phyloP scores from a whole-genome alignment of 202 grass and related monocot genomes.

The Sporobolus alterniflorus region DNA sequence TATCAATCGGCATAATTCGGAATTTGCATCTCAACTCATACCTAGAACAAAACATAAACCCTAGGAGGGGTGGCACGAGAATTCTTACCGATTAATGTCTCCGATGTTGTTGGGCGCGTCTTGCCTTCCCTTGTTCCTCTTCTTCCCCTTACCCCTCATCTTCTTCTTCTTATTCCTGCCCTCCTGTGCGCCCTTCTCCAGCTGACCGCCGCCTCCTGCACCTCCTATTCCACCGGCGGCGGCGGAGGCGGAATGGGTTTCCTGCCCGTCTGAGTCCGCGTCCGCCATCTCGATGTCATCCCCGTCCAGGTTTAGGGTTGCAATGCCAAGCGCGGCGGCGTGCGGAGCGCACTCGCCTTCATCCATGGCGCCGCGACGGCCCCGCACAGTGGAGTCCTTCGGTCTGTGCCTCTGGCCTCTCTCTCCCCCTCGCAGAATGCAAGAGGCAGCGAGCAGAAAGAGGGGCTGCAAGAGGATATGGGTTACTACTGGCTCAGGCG shows the following conservation, averaged over 20 bases:
- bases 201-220: not conserved
- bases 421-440: too few relatives aligned
- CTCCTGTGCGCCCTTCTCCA: not conserved
- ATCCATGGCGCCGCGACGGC: slow-evolving; percentile 52
- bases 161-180: slow-evolving; percentile 44
- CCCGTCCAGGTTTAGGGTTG: slow-evolving; percentile 43
- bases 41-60: slow-evolving; percentile 21
- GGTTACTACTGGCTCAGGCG: too few relatives aligned
- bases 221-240: not conserved
- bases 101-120: slow-evolving; percentile 61
- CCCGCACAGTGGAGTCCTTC: too few relatives aligned
- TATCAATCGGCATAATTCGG: not conserved
- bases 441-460: too few relatives aligned
- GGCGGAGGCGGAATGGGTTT: not conserved
- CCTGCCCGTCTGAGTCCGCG: slow-evolving; percentile 44
- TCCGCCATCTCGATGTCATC: slow-evolving; percentile 93
- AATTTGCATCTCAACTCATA: not conserved
- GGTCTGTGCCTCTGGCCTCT: too few relatives aligned
- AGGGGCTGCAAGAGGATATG: too few relatives aligned
- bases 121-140: slow-evolving; percentile 60
- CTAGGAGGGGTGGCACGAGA: not conserved
- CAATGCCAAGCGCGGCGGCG: slow-evolving; percentile 33
- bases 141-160: slow-evolving; percentile 65
- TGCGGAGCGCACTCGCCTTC: slow-evolving; percentile 37
- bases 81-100: slow-evolving; percentile 24